Evolutionary conservation across 768 basidiomycete species (phyloP), one percentile per base, ranked within the genome.

Genomic region (Trametes meyenii): DNA sequence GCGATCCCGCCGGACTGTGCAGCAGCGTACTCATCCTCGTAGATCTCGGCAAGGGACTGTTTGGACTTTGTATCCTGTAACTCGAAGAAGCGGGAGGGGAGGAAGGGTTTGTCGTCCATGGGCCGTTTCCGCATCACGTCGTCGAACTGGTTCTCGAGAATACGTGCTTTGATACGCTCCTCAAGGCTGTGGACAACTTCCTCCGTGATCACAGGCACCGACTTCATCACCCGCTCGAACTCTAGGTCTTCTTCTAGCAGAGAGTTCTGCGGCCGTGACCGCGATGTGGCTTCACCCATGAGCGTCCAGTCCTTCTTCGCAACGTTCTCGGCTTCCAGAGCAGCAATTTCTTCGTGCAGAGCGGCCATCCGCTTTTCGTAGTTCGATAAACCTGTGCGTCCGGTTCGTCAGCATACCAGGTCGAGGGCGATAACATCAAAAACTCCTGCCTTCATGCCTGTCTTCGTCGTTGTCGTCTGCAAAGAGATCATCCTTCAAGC

Each of bases 211-310:
- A 93, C 82, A 16, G 96, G 97, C 0, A 89, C 88, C 19, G 87
- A 82, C 74, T 94, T 96, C 77, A 88, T 85, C 23, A 88, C 85
- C 29, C 94, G 88, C 62, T 98, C 97, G 65, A 95, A 98, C 58
- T 98, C 96, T 33, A 99, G 82, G 73, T 97, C 93, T 71, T 98
- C 92, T 72, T 93, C 92, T 13, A 99, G 81, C 19, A 98, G 79
- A 10, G 92, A 90, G 73, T 99, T 95, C 71, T 93, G 86, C 4
- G 97, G 96, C 53, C 97, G 83, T 44, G 87, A 75, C 42, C 88
- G 84, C 6, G 94, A 85, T 21, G 84, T 85, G 35, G 94, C 92
- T 75, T 98, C 96, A 50, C 97, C 96, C 79, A 92, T 84, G 29
- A 97, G 81, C 6, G 88, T 87, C 97, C 97, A 99, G 62, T 93